Conservation (phyloP, 371 early-diverging fungal species). For the Mucor racemosus region DNA sequence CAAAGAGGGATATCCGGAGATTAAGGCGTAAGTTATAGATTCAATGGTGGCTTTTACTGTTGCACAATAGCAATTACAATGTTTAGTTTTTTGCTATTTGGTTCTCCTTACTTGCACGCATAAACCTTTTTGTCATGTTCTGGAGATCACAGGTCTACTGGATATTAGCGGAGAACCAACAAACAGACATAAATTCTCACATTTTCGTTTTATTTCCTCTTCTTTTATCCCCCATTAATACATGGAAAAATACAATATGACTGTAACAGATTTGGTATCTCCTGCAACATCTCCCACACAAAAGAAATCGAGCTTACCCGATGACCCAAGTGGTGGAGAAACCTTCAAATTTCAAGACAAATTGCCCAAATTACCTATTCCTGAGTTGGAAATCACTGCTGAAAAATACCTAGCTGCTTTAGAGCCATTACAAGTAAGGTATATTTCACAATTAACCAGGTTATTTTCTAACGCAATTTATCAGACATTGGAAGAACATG, state of each 20-base stretch:
- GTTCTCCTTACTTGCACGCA: neutral
- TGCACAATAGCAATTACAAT: neutral
- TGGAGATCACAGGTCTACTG: neutral
- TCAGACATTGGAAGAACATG: slow-evolving; percentile 62
- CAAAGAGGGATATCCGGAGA: neutral
- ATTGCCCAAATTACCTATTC: slow-evolving; percentile 85
- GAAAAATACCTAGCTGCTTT: slow-evolving; percentile 73
- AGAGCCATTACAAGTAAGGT: slow-evolving; percentile 69
- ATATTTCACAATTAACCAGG: neutral
- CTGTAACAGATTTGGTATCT: neutral
- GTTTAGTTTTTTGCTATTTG: neutral
- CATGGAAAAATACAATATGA: slow-evolving; percentile 3
- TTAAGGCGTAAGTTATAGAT: neutral
- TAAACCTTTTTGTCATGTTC: neutral
- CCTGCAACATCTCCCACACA: slow-evolving; percentile 1
- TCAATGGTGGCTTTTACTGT: neutral
- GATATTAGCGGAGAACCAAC: neutral
- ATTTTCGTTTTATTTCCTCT: slow-evolving; percentile 5
- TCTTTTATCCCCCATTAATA: neutral
- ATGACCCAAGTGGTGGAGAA: slow-evolving; percentile 22
- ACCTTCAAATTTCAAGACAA: slow-evolving; percentile 60
- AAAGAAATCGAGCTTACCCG: slow-evolving; percentile 5
- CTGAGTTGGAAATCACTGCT: slow-evolving; percentile 79
- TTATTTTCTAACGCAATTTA: neutral
- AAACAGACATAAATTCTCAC: slow-evolving; percentile 4